Base-by-base conservation (phyloP, 2,329 filamentous ascomycete genomes). In the Monosporascus sp. region DNA sequence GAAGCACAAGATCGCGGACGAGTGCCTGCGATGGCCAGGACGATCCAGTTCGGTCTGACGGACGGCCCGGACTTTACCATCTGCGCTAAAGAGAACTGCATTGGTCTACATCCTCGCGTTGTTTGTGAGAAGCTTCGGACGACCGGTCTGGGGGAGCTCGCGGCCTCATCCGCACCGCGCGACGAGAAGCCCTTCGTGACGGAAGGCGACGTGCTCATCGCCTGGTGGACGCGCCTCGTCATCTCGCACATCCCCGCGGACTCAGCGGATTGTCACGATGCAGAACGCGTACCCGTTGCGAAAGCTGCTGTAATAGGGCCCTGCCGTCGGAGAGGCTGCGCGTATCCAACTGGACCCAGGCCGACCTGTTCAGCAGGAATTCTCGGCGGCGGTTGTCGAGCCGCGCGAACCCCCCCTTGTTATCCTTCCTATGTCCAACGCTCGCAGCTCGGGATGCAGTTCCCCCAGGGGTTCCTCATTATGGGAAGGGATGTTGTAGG, bases 141-240 rank as follows among this genome's bases (percentile, higher is more conserved):
- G 24, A 26, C 24, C 6, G 24, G 24, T 26, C 24, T 7, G 24
- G 24, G 2, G 24, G 24, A 26, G 7, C 24, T 26, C 24, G 24
- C 6, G 24, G 24, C 6, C 5, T 26, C 24, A 5, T 26, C 24
- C 24, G 24, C 24, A 26, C 24, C 6, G 24, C 24, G 24, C 24
- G 24, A 26, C 3, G 48, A 54, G 6, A 46, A 43, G 9, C 54
- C 66, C 1, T 75, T 72, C 49, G 8, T 75, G 14, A 70, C 64
- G 43, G 70, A 75, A 24, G 60, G 66, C 37, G 73, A 76, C 43
- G 59, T 75, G 2, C 60, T 77, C 2, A 49, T 59, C 3, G 70
- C 72, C 0, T 76, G 72, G 69, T 67, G 62, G 60, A 58, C 64
- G 8, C 68, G 68, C 9, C 58, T 68, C 11, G 61, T 62, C 43